Percentiles rank a stretch among this genome's conserved stretches.
phyloP scores from a whole-genome alignment of 2,329 filamentous ascomycete genomes.

The Stachybotrys chlorohalonatus region DNA sequence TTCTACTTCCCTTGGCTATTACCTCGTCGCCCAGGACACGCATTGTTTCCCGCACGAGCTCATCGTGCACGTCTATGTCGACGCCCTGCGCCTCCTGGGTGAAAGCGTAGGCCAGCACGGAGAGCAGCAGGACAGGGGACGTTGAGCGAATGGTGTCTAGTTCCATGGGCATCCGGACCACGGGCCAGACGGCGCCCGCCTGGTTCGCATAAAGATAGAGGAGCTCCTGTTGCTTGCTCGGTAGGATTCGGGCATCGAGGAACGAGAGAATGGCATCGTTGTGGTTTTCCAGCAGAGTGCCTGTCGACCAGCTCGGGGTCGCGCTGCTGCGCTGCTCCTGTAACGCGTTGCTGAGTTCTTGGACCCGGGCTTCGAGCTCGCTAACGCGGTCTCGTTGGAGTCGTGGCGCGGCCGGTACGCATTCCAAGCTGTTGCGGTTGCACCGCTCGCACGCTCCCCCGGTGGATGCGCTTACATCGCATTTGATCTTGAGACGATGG shows the following conservation, averaged over 20 bases:
- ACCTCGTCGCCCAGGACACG: neutral
- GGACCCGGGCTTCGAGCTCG: conserved; percentile 7
- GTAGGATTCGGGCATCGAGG: neutral
- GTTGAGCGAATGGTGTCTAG: neutral
- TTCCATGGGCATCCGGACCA: neutral
- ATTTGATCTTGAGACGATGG: conserved; percentile 5
- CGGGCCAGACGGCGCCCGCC: neutral
- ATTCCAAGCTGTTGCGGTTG: conserved; percentile 1
- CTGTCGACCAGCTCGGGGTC: neutral
- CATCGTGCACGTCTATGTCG: neutral
- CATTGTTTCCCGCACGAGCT: conserved; percentile 1
- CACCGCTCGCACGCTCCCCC: conserved; percentile 3
- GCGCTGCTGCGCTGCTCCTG: neutral
- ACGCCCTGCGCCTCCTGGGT: neutral
- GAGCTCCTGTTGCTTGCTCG: neutral
- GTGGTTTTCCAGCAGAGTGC: neutral
- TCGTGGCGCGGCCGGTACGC: conserved; percentile 6
- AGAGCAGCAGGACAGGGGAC: neutral
- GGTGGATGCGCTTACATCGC: neutral
- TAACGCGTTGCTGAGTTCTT: conserved; percentile 2
- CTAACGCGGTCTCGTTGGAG: conserved; percentile 8
- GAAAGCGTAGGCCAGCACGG: neutral
- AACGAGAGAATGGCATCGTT: neutral
- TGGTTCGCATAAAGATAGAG: neutral
- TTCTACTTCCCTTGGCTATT: neutral